phyloP scores from a whole-genome alignment of 2,329 filamentous ascomycete genomes.

The Lecanicillium sp. region DNA sequence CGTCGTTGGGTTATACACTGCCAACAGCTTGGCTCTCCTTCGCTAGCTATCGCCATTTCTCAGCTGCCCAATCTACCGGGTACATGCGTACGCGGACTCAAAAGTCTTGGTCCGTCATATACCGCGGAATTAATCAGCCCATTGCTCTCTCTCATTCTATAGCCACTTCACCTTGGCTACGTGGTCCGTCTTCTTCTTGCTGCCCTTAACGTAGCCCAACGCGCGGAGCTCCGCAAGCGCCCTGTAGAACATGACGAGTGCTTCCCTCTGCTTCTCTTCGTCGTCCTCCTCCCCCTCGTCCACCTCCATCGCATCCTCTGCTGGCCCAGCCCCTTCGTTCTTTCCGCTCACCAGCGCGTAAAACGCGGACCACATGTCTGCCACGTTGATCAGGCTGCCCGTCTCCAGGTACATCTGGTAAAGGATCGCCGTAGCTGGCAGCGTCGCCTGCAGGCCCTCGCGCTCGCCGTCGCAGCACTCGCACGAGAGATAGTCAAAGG shows the following conservation, averaged over 20 bases:
- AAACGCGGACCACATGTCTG: constrained; percentile 75
- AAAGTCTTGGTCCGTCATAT: no score
- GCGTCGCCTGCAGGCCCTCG: constrained; percentile 49
- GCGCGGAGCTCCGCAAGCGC: constrained; percentile 78
- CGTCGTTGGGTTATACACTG: no score
- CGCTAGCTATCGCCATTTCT: no score
- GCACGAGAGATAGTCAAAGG: constrained; percentile 66
- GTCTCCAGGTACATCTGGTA: constrained; percentile 78
- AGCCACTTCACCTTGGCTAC: constrained; percentile 84
- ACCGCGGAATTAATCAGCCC: no score
- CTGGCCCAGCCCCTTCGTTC: constrained; percentile 31
- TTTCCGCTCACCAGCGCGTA: constrained; percentile 51
- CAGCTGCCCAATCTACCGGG: no score
- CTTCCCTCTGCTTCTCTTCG: constrained; percentile 47
- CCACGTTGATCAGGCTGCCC: constrained; percentile 69
- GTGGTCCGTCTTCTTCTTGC: constrained; percentile 88
- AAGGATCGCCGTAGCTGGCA: constrained; percentile 66
- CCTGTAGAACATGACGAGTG: constrained; percentile 74
- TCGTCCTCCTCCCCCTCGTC: constrained; percentile 34
- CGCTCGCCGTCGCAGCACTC: constrained; percentile 60
- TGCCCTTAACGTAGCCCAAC: constrained; percentile 82
- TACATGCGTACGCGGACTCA: no score
- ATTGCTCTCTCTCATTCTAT: no score
- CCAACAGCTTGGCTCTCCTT: no score
- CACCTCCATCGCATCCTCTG: constrained; percentile 29